Evolutionary conservation across 441 rosid genomes (phyloP).

Genomic region (Pelargonium myrrhifolium): DNA sequence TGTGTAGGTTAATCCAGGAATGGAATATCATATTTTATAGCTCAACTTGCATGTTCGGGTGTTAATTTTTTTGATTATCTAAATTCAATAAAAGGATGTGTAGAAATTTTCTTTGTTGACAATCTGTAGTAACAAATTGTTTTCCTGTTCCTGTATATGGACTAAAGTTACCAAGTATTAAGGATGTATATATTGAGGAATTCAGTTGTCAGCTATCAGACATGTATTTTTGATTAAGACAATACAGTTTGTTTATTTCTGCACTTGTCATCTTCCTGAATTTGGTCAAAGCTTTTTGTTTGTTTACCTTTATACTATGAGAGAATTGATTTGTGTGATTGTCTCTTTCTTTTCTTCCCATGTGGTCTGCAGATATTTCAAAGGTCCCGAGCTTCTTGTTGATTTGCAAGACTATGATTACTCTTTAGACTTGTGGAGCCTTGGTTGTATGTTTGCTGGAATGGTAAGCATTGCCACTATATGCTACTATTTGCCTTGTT

Average conservation of each 20-base stretch:
- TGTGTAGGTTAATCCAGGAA: too few species aligned
- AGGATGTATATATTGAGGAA: neutral
- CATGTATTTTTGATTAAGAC: neutral
- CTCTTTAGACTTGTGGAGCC: slow-evolving; percentile 1
- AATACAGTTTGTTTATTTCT: too few species aligned
- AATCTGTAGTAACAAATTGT: too few species aligned
- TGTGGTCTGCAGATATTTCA: slow-evolving; percentile 55
- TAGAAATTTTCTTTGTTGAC: too few species aligned
- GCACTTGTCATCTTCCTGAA: too few species aligned
- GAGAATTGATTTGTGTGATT: neutral
- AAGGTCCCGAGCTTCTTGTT: slow-evolving; percentile 95
- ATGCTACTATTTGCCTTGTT: neutral
- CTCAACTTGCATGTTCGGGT: too few species aligned
- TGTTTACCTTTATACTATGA: neutral
- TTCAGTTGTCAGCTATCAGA: neutral
- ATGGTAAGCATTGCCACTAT: neutral
- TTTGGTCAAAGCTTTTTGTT: too few species aligned
- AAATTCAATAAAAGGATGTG: too few species aligned
- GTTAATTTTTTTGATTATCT: too few species aligned
- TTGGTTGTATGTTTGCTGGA: neutral
- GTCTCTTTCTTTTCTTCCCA: neutral
- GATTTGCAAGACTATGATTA: slow-evolving; percentile 54
- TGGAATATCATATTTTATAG: too few species aligned
- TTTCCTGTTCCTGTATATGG: too few species aligned
- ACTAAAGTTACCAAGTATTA: too few species aligned